Conservation (phyloP, 306 rosid species). For the Pterocarpus macrocarpus region DNA sequence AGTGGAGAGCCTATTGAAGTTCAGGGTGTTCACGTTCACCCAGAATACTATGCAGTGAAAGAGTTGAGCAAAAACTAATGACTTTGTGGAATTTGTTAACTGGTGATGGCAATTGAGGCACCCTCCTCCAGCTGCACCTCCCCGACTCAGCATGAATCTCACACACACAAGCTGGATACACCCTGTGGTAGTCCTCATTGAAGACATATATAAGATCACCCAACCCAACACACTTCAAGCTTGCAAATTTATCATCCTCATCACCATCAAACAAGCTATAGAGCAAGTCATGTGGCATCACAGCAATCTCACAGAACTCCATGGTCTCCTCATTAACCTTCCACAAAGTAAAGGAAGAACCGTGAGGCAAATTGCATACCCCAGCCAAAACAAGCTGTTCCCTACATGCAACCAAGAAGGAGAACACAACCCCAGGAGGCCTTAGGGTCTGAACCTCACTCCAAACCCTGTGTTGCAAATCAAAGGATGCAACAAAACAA, state of each 20-base stretch:
- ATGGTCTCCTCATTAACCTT: slow-evolving; percentile 70
- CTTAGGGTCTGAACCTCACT: slow-evolving; percentile 73
- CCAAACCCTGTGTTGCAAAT: slow-evolving; percentile 62
- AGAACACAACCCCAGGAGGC: slow-evolving; percentile 75
- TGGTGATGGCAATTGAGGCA: slow-evolving; percentile 75
- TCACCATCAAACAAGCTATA: slow-evolving; percentile 74
- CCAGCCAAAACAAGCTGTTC: slow-evolving; percentile 75
- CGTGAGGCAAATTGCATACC: slow-evolving; percentile 59
- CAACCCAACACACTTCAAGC: slow-evolving; percentile 84
- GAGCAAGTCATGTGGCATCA: slow-evolving; percentile 78
- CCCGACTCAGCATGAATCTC: slow-evolving; percentile 63
- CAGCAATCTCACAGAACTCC: slow-evolving; percentile 69
- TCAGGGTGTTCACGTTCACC: slow-evolving; percentile 45
- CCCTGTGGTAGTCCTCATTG: slow-evolving; percentile 75
- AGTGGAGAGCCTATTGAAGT: slow-evolving; percentile 35
- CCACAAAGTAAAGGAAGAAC: slow-evolving; percentile 73
- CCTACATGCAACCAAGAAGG: slow-evolving; percentile 71
- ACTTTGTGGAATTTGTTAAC: slow-evolving; percentile 82
- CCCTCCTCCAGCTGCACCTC: slow-evolving; percentile 69
- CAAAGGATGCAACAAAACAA: slow-evolving; percentile 70
- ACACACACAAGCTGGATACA: slow-evolving; percentile 84
- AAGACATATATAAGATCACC: slow-evolving; percentile 83
- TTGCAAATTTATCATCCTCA: slow-evolving; percentile 80
- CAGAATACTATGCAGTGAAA: slow-evolving; percentile 63
- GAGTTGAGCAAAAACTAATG: slow-evolving; percentile 75